Base-by-base conservation (phyloP, 1,284 basidiomycete species). In the Apiotrichum porosum region DNA sequence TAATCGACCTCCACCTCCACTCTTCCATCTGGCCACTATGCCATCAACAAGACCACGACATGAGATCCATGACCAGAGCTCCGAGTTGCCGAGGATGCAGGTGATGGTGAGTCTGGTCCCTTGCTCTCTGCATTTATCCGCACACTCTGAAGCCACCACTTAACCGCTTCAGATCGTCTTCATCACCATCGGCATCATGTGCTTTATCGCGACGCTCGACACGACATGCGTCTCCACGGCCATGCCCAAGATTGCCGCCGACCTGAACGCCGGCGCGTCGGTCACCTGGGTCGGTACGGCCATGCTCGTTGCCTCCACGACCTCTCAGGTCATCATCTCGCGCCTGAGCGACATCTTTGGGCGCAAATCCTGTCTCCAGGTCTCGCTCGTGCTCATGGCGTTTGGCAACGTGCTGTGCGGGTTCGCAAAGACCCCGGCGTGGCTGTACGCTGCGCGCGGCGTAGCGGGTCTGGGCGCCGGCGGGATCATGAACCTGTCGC, bases 381-480 rank as follows among this genome's bases (percentile, higher is more conserved):
- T 49, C 3, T 52, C 57, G 0, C 41, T 65, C 35, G 45, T 19
- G 13, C 28, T 65, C 18, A 63, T 67, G 37, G 58, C 57, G 9
- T 21, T 62, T 13, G 65, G 63, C 5, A 63, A 62, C 47, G 42
- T 66, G 3, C 44, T 66, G 4, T 58, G 56, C 15, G 65, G 65
- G 9, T 65, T 67, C 42, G 65, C 65, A 1, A 45, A 44, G 30
- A 60, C 52, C 37, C 54, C 56, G 19, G 50, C 56, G 23, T 62
- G 57, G 62, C 53, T 65, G 19, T 65, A 65, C 38, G 51, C 48
- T 21, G 66, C 67, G 17, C 57, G 74, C 35, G 74, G 71, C 3
- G 60, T 75, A 9, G 71, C 73, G 4, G 74, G 74, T 47, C 67
- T 74, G 22, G 74, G 72, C 15, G 73, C 72, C 22, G 73, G 74